Evolutionary conservation across 306 rosid genomes (phyloP).

Genomic region (Hippophae gyantsensis): DNA sequence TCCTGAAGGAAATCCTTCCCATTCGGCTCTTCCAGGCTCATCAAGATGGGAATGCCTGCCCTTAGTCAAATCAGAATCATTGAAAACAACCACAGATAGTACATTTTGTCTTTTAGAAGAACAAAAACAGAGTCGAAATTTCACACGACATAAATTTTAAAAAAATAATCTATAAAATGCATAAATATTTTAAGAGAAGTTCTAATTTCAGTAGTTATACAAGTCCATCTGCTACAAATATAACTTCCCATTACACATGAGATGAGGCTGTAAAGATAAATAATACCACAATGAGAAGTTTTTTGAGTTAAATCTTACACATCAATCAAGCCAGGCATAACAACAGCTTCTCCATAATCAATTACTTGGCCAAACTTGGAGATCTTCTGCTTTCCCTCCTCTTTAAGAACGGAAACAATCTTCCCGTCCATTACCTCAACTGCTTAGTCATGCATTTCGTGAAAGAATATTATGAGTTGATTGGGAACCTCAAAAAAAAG

Average conservation of each 20-base stretch:
- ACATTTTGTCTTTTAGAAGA: no score
- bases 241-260: not conserved
- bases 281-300: conserved; percentile 1
- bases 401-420: conserved; percentile 52
- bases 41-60: conserved; percentile 88
- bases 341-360: conserved; percentile 74
- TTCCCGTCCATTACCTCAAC: conserved; percentile 77
- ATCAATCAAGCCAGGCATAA: conserved; percentile 93
- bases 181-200: not conserved
- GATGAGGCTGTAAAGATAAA: not conserved
- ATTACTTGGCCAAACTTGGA: conserved; percentile 33
- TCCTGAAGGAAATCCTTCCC: conserved; percentile 95
- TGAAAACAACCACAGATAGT: no score
- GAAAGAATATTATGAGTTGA: not conserved
- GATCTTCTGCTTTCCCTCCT: conserved; percentile 32
- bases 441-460: conserved; percentile 22
- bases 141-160: no score
- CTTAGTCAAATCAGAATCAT: not conserved
- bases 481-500: not conserved
- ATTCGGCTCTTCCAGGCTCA: conserved; percentile 85
- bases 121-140: not conserved
- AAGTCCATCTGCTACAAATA: no score
- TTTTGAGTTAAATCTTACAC: conserved; percentile 42
- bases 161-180: not conserved
- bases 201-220: not conserved